A percentile compares a stretch with the other conserved stretches of the same genome.
phyloP scores from a whole-genome alignment of 2,329 filamentous ascomycete genomes.

The Stachybotrys chlorohalonatus region DNA sequence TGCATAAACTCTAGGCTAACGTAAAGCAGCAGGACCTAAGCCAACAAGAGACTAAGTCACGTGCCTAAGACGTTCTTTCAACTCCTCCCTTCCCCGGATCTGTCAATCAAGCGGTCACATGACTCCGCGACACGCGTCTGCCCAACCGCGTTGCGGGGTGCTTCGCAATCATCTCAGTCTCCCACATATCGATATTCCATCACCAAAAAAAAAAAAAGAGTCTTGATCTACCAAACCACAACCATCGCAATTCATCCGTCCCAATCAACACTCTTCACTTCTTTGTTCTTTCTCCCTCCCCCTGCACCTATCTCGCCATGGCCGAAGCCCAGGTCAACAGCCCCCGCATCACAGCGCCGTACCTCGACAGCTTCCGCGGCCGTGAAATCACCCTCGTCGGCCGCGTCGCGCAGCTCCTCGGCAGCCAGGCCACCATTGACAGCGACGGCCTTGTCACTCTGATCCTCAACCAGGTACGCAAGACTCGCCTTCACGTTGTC shows the following conservation, averaged over 20 bases:
- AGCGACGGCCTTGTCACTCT: constrained; percentile 69
- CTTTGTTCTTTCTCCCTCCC: neutral
- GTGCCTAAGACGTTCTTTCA: neutral
- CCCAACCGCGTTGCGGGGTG: neutral
- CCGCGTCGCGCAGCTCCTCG: constrained; percentile 72
- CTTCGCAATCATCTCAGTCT: neutral
- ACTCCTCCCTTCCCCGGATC: no score
- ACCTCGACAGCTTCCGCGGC: constrained; percentile 67
- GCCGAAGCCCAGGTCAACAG: constrained; percentile 59
- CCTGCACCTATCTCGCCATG: constrained; percentile 23
- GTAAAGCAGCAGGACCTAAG: no score
- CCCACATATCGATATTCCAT: neutral
- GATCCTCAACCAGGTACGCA: constrained; percentile 60
- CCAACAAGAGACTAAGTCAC: neutral
- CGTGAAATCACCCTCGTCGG: constrained; percentile 78
- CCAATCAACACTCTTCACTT: no score
- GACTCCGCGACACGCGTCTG: neutral
- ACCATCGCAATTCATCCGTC: neutral
- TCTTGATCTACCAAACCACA: no score
- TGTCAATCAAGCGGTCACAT: neutral
- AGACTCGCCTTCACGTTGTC: neutral
- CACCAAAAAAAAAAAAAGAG: neutral
- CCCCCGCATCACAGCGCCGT: constrained; percentile 73
- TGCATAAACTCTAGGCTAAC: no score
- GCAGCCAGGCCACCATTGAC: constrained; percentile 72